Conservation (phyloP, 2,329 filamentous ascomycete genomes). For the Chaetothyriales sp. region DNA sequence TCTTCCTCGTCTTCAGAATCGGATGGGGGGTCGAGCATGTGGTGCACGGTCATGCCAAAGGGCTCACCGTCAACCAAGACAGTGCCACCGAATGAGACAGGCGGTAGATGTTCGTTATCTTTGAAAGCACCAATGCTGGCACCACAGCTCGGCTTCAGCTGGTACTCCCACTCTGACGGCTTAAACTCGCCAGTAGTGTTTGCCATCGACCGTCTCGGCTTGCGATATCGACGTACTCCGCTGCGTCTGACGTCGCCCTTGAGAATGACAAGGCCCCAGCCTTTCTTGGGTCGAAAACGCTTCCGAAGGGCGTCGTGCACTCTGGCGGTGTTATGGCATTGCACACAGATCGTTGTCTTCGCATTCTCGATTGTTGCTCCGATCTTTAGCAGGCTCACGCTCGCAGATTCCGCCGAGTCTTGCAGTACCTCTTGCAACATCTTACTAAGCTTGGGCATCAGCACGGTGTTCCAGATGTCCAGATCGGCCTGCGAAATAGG, state of each 20-base stretch:
- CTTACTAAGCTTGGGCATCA: slow-evolving; percentile 43
- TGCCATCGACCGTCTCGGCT: slow-evolving; percentile 9
- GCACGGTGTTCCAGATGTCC: slow-evolving; percentile 43
- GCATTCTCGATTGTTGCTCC: slow-evolving; percentile 43
- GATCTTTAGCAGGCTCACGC: slow-evolving; percentile 45
- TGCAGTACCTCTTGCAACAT: slow-evolving; percentile 44
- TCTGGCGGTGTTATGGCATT: slow-evolving; percentile 37
- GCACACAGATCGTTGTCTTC: slow-evolving; percentile 47
- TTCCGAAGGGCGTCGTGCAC: slow-evolving; percentile 43
- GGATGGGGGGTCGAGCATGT: slow-evolving; percentile 64
- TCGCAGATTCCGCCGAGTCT: slow-evolving; percentile 45
- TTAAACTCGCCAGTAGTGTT: background rate
- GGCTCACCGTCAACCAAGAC: slow-evolving; percentile 70
- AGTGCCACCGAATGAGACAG: slow-evolving; percentile 79
- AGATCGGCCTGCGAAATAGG: slow-evolving; percentile 41
- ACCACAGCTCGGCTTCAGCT: slow-evolving; percentile 64
- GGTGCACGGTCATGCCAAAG: slow-evolving; percentile 91
- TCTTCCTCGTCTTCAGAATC: slow-evolving; percentile 36
- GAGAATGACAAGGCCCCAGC: slow-evolving; percentile 46
- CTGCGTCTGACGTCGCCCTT: slow-evolving; percentile 43
- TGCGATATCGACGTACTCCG: slow-evolving; percentile 22
- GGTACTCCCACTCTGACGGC: slow-evolving; percentile 53
- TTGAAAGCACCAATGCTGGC: slow-evolving; percentile 88
- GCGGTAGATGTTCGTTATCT: slow-evolving; percentile 69
- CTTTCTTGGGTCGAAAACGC: slow-evolving; percentile 39